phyloP scores from a whole-genome alignment of 1,284 basidiomycete genomes.

The Taiwanofungus camphoratus region DNA sequence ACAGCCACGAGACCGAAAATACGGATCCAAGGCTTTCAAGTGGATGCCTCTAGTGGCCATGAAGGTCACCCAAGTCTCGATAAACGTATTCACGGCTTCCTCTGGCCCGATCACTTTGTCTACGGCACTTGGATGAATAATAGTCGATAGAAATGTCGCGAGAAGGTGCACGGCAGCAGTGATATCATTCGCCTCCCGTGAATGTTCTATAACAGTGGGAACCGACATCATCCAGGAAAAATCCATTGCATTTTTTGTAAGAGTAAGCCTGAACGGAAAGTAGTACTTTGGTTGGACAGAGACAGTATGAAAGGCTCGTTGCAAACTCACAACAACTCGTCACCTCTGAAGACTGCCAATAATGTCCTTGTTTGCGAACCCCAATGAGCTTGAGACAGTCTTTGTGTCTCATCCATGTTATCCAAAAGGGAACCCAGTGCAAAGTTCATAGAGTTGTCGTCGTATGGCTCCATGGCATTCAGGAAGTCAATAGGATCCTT shows the following conservation, averaged over 20 bases:
- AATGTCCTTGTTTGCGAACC: neutral
- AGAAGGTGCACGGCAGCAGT: neutral
- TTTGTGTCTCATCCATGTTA: neutral
- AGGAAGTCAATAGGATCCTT: neutral
- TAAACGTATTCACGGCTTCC: conserved; percentile 13
- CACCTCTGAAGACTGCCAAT: neutral
- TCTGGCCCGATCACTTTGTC: conserved; percentile 15
- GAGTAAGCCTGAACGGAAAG: neutral
- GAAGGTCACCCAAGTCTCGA: conserved; percentile 12
- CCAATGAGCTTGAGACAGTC: neutral
- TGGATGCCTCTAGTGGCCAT: conserved; percentile 5
- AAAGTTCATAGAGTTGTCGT: conserved; percentile 5
- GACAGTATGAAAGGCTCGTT: neutral
- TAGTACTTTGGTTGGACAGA: no score
- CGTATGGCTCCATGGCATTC: neutral
- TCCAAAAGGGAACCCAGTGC: conserved; percentile 3
- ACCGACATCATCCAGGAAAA: conserved; percentile 7
- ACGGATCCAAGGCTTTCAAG: conserved; percentile 7
- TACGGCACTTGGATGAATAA: neutral
- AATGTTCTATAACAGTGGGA: neutral
- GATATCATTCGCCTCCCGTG: neutral
- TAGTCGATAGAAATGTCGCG: neutral
- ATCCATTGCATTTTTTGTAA: conserved; percentile 4
- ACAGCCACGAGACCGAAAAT: conserved; percentile 10
- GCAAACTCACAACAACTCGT: conserved; percentile 2